Conservation (phyloP, 768 basidiomycete species). For the Mycena galericulata region DNA sequence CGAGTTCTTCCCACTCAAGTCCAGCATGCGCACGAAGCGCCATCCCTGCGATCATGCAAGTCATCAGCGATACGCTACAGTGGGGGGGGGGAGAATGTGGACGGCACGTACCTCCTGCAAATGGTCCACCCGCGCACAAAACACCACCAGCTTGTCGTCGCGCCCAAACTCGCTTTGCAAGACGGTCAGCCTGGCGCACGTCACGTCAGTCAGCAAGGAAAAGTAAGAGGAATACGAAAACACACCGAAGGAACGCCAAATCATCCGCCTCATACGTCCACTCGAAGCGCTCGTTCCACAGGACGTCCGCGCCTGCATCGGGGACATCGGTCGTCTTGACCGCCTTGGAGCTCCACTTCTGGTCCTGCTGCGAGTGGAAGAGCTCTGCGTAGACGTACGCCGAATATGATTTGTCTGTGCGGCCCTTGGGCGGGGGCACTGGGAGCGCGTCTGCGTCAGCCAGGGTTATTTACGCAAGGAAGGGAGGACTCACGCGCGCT, state of each 20-base stretch:
- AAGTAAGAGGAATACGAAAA: conserved; percentile 1
- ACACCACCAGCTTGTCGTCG: conserved; percentile 61
- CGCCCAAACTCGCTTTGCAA: conserved; percentile 56
- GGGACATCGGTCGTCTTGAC: conserved; percentile 49
- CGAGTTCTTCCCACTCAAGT: conserved; percentile 62
- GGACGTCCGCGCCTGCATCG: conserved; percentile 50
- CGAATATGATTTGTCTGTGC: conserved; percentile 51
- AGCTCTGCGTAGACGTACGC: conserved; percentile 61
- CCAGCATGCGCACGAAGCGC: conserved; percentile 62
- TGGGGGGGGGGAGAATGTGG: too few species aligned
- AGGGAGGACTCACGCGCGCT: conserved; percentile 54
- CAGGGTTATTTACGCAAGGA: neutral
- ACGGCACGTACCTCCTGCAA: conserved; percentile 50
- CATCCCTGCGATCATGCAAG: conserved; percentile 47
- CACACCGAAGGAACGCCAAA: conserved; percentile 65
- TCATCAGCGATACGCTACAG: too few species aligned
- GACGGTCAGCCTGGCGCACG: conserved; percentile 46
- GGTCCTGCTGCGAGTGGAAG: conserved; percentile 51
- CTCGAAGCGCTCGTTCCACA: conserved; percentile 58
- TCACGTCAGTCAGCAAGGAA: too few species aligned
- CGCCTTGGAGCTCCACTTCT: conserved; percentile 58
- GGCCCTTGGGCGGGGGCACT: conserved; percentile 62
- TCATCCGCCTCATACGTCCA: conserved; percentile 66
- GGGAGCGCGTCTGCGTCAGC: neutral
- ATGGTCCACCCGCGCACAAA: conserved; percentile 63